phyloP scores from a whole-genome alignment of 371 early-diverging fungal genomes.

The Basidiobolus meristosporus region DNA sequence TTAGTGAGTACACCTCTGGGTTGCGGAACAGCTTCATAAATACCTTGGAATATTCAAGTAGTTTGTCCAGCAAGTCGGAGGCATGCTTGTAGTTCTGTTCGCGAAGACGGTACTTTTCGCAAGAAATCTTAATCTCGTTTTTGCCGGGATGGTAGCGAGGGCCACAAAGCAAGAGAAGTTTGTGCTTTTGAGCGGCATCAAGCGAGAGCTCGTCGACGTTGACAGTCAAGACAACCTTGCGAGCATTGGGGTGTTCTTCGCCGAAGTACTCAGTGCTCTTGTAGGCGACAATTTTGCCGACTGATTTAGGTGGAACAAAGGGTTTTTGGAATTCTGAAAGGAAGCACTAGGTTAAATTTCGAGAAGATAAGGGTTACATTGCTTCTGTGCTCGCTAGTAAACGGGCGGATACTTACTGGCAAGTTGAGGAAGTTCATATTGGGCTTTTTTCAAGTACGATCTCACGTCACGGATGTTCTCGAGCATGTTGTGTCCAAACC shows the following conservation, averaged over 20 bases:
- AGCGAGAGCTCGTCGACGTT: constrained; percentile 21
- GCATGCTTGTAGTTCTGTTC: constrained; percentile 45
- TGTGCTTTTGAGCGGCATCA: constrained; percentile 23
- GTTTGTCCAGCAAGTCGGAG: constrained; percentile 24
- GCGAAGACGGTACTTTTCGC: constrained; percentile 35
- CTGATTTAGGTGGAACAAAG: neutral
- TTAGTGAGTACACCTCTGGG: neutral
- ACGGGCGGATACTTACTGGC: constrained; percentile 15
- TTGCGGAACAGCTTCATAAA: neutral
- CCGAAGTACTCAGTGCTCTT: constrained; percentile 31
- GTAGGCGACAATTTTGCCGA: constrained; percentile 9
- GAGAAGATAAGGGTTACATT: no score
- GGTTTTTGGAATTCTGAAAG: neutral
- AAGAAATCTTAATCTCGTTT: constrained; percentile 27
- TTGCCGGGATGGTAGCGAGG: constrained; percentile 31
- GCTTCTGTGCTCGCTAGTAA: neutral
- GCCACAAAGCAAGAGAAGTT: constrained; percentile 33
- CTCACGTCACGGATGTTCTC: constrained; percentile 34
- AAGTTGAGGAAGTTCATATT: constrained; percentile 40
- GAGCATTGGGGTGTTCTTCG: constrained; percentile 34
- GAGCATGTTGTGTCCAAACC: constrained; percentile 24
- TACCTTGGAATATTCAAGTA: constrained; percentile 33
- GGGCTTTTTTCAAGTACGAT: constrained; percentile 34
- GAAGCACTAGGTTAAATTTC: no score
- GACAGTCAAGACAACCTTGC: constrained; percentile 37